A percentile compares a stretch with the other conserved stretches of the same genome.
Conservation (phyloP, 768 basidiomycete species). For the Tylopilus felleus region DNA sequence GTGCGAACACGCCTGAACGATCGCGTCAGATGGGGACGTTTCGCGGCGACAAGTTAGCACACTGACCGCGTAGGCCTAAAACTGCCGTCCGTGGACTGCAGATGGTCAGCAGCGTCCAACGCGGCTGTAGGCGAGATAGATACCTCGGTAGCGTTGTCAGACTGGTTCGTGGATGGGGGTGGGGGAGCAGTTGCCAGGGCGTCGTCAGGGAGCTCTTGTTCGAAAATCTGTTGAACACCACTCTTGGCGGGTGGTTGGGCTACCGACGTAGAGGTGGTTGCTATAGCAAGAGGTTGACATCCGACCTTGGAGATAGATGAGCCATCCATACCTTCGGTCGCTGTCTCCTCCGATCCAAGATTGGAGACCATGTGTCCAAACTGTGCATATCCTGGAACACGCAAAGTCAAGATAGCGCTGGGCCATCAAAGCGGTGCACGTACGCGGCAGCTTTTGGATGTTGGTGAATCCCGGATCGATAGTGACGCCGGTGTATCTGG, state of each 20-base stretch:
- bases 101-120: neutral
- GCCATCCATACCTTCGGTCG: conserved; percentile 13
- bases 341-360: conserved; percentile 26
- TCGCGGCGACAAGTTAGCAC: neutral
- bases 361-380: conserved; percentile 51
- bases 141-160: neutral
- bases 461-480: conserved; percentile 74
- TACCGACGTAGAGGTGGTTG: conserved; percentile 6
- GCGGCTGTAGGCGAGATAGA: neutral
- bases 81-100: neutral
- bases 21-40: neutral
- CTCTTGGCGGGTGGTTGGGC: neutral
- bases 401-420: neutral
- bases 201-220: conserved; percentile 49
- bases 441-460: conserved; percentile 75
- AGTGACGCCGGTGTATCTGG: conserved; percentile 68
- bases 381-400: conserved; percentile 58
- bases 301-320: neutral
- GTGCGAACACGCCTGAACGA: conserved; percentile 34
- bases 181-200: conserved; percentile 58
- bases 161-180: conserved; percentile 10
- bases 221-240: conserved; percentile 10
- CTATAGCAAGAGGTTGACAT: neutral
- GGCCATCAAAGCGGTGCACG: conserved; percentile 8
- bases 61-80: conserved; percentile 52